Evolutionary conservation across 1,284 basidiomycete species (phyloP), one percentile per base, ranked within the genome.

Genomic region (Rhodotorula mucilaginosa): DNA sequence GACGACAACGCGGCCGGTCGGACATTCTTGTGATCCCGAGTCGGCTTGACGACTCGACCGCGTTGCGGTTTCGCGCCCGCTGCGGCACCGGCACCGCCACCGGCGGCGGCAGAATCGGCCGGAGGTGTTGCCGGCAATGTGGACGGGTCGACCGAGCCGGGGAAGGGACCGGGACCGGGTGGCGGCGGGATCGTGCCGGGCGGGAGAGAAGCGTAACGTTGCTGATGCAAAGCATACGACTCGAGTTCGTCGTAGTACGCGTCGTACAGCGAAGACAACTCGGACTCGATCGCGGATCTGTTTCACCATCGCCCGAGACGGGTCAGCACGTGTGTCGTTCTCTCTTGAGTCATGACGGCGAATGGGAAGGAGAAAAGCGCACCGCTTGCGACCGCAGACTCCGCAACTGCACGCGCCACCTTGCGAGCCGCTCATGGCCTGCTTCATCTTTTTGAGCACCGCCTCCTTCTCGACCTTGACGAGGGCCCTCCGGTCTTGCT

Each of bases 231-330:
- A 82, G 94, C 95, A 87, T 98, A 98, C 85, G 91, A 89, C 87
- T 97, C 92, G 84, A 99, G 89, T 86, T 98, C 95, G 82, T 97
- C 92, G 87, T 98, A 98, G 87, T 99, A 99, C 84, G 93, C 92
- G 86, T 97, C 93, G 86, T 99, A 98, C 83, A 98, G 89, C 85
- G 94, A 92, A 85, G 97, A 93, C 82, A 99, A 89, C 86, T 99
- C 96, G 84, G 93, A 92, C 86, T 98, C 97, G 84, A 99, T 98
- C 78, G 95, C 94, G 84, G 90, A 89, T 78, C 92, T 93, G 63
- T 13, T 80, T 34, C 8, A 34, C 34, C 34, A 34, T 34, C 34
- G 34, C 34, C 34, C 51, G 68, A 73, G 71, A 23, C 49, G 23
- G 49, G 49, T 19, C 23, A 51, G 19, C 19, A 23, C 19, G 19